phyloP scores from a whole-genome alignment of 2,329 filamentous ascomycete species.

The Phyllosticta citriasiana region DNA sequence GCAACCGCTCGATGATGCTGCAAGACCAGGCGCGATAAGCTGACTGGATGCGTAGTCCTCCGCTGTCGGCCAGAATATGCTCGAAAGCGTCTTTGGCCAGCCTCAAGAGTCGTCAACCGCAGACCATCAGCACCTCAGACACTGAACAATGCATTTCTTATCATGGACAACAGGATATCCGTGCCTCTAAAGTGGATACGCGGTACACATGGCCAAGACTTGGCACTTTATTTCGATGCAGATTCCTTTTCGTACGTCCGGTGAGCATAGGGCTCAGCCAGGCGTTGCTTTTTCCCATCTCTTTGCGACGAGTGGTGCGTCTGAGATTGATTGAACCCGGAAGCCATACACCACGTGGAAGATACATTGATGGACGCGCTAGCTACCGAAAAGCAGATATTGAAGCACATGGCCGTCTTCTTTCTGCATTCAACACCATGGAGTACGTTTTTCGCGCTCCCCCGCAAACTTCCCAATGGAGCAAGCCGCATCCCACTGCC shows the following conservation, averaged over 20 bases:
- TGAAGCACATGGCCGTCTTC: not conserved
- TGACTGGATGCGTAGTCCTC: no score
- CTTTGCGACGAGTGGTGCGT: not conserved
- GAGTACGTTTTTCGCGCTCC: not conserved
- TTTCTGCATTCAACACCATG: not conserved
- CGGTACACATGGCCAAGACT: not conserved
- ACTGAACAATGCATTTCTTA: no score
- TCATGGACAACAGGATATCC: no score
- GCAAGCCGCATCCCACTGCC: not conserved
- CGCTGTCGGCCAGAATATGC: no score
- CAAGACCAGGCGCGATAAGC: no score
- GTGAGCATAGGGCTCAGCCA: not conserved
- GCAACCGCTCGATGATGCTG: no score
- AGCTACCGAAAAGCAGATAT: not conserved
- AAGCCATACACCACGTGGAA: not conserved
- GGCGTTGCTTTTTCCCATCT: not conserved
- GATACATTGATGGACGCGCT: not conserved
- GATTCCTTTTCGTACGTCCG: not conserved
- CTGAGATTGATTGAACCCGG: not conserved
- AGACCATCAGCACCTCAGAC: no score
- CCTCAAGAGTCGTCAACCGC: no score
- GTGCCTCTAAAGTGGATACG: not conserved
- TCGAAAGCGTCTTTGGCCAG: no score
- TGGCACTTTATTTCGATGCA: not conserved
- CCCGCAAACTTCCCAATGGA: not conserved